Evolutionary conservation across 768 basidiomycete species (phyloP).

Genomic region (Austroboletus eburneus): DNA sequence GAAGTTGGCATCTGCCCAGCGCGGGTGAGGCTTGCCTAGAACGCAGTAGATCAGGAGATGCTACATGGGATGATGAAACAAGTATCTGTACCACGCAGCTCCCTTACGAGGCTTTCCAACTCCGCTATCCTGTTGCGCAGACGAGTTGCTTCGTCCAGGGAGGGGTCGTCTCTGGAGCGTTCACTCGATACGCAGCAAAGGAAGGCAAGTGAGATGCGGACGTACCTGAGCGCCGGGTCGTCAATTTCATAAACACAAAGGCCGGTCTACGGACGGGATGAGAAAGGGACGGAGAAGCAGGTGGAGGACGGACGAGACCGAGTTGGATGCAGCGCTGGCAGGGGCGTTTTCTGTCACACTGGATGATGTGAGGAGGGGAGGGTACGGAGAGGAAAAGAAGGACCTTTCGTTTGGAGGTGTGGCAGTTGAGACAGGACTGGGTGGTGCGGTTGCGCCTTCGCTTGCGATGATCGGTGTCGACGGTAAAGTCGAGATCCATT

Average conservation of each 20-base stretch:
- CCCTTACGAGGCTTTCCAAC: conserved; percentile 87
- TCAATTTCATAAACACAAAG: conserved; percentile 95
- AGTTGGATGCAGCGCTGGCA: conserved; percentile 89
- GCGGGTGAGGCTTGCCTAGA: conserved; percentile 80
- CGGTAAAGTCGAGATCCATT: conserved; percentile 72
- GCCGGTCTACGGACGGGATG: conserved; percentile 56
- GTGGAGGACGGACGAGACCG: conserved; percentile 56
- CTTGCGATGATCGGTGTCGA: conserved; percentile 74
- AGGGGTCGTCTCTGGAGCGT: conserved; percentile 69
- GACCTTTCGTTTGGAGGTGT: conserved; percentile 92
- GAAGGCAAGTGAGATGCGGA: not conserved
- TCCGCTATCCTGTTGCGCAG: conserved; percentile 87
- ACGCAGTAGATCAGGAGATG: conserved; percentile 8
- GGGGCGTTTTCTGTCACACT: conserved; percentile 88
- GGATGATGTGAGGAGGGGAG: conserved; percentile 7
- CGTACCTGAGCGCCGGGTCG: conserved; percentile 73
- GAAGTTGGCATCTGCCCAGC: conserved; percentile 78
- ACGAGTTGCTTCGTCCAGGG: conserved; percentile 81
- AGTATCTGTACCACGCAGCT: conserved; percentile 62
- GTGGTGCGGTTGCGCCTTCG: conserved; percentile 89
- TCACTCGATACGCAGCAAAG: not conserved
- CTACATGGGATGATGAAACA: conserved; percentile 6
- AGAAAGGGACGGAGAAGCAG: conserved; percentile 1
- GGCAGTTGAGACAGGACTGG: conserved; percentile 83
- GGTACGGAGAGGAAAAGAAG: conserved; percentile 14